Conservation (phyloP, 352 stramenopile species). For the Thalassiosira ordinaria region DNA sequence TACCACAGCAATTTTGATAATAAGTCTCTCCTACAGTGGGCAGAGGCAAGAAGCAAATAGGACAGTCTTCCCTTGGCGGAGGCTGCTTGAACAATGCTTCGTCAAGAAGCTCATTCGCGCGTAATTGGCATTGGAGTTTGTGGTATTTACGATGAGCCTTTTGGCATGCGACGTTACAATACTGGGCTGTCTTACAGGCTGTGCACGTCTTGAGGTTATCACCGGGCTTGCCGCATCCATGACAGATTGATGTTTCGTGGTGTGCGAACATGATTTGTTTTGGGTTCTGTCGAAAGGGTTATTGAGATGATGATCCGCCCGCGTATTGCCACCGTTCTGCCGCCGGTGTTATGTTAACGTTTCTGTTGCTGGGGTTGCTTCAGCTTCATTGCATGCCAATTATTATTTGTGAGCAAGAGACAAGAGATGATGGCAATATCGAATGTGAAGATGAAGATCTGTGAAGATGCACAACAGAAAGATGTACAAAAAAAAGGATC, state of each 20-base stretch:
- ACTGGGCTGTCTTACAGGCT: not conserved
- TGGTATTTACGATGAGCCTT: constrained; percentile 9
- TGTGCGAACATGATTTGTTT: no score
- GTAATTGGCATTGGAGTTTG: not conserved
- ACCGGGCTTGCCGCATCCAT: not conserved
- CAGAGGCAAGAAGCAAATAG: not conserved
- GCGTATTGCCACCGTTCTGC: no score
- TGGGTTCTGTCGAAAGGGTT: no score
- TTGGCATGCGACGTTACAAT: constrained; percentile 9
- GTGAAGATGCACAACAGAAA: no score
- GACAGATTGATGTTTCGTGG: not conserved
- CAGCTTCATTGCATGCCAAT: no score
- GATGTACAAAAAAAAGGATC: no score
- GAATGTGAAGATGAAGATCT: no score
- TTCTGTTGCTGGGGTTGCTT: no score
- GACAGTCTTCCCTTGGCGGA: not conserved
- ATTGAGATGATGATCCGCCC: no score
- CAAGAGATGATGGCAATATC: no score
- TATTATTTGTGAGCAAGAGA: no score
- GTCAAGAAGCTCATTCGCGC: not conserved
- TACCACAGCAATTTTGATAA: not conserved
- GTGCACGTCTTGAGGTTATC: not conserved
- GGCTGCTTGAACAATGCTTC: not conserved
- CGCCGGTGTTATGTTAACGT: no score
- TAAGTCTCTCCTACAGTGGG: not conserved